phyloP scores from a whole-genome alignment of 108 stramenopile species.

The Cylindrotheca fusiformis region DNA sequence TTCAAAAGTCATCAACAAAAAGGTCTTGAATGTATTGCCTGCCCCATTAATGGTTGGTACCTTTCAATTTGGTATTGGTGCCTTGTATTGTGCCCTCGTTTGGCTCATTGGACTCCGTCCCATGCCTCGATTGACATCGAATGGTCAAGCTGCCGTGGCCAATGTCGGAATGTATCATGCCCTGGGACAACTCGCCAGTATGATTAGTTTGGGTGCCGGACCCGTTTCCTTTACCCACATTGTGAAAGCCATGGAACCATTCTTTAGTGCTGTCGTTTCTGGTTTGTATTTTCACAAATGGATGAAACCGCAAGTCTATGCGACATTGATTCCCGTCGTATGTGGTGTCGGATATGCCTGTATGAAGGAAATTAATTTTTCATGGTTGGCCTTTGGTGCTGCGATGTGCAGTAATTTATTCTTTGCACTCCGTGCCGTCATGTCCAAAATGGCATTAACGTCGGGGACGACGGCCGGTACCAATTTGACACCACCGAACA shows the following conservation, averaged over 20 bases:
- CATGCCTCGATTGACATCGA: conserved; percentile 44
- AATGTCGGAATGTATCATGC: conserved; percentile 84
- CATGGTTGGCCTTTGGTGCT: conserved; percentile 85
- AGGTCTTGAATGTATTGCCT: conserved; percentile 86
- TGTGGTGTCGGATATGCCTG: conserved; percentile 91
- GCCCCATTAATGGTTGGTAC: conserved; percentile 88
- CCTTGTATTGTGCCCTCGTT: conserved; percentile 66
- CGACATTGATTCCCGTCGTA: conserved; percentile 81
- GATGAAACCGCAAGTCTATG: conserved; percentile 78
- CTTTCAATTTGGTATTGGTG: conserved; percentile 88
- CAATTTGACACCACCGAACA: conserved; percentile 77
- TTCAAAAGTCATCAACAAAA: conserved; percentile 88
- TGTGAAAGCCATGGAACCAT: conserved; percentile 91
- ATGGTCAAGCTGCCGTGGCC: conserved; percentile 41
- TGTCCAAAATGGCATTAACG: conserved; percentile 81
- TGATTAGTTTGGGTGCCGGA: conserved; percentile 80
- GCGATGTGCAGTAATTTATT: conserved; percentile 91
- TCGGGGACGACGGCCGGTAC: conserved; percentile 49
- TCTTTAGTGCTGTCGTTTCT: conserved; percentile 83
- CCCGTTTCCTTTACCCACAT: conserved; percentile 88
- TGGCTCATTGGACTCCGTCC: conserved; percentile 76
- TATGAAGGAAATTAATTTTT: conserved; percentile 84
- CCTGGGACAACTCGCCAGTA: conserved; percentile 77
- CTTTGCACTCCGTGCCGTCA: conserved; percentile 86
- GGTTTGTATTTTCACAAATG: conserved; percentile 73